phyloP scores from a whole-genome alignment of 2,329 filamentous ascomycete species.

The Aspergillus sp. region DNA sequence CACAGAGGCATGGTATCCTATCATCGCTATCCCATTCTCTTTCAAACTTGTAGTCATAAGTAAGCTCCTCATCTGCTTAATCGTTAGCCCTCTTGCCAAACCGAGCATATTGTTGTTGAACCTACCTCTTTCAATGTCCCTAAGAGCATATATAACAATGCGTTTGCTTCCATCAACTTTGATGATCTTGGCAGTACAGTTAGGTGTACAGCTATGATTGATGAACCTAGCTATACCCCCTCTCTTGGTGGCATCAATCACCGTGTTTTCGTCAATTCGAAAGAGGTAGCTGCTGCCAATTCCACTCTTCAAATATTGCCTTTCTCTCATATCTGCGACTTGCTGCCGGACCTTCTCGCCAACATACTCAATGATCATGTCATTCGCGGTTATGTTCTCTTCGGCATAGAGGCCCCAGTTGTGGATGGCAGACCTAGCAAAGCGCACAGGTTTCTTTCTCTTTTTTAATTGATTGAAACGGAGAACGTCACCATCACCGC shows the following conservation, averaged over 20 bases:
- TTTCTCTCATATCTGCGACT: conserved; percentile 93
- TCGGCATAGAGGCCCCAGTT: conserved; percentile 98
- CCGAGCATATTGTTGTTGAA: conserved; percentile 25
- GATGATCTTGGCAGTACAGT: conserved; percentile 99
- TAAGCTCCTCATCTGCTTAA: conserved; percentile 86
- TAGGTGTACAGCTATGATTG: conserved; percentile 95
- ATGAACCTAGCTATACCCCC: conserved; percentile 98
- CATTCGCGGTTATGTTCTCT: conserved; percentile 94
- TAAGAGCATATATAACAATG: conserved; percentile 97
- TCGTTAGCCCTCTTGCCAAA: conserved; percentile 10
- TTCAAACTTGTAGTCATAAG: conserved; percentile 99
- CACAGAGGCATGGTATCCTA: conserved; percentile 95
- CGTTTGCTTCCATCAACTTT: conserved; percentile 97
- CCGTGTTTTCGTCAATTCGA: conserved; percentile 95
- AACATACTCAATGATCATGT: conserved; percentile 99
- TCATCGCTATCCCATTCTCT: conserved; percentile 92
- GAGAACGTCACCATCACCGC: conserved; percentile 81
- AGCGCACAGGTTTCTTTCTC: conserved; percentile 98
- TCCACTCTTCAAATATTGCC: conserved; percentile 88
- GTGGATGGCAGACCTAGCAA: conserved; percentile 95
- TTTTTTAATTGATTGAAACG: conserved; percentile 99
- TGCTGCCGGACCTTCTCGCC: conserved; percentile 96
- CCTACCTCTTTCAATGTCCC: conserved; percentile 93
- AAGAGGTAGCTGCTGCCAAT: conserved; percentile 98
- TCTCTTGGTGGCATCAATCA: conserved; percentile 97